These are phyloP conservation scores for Pichia manshurica DNA, from an alignment of 805 yeast genomes.

Conservation along the genomic window DNA sequence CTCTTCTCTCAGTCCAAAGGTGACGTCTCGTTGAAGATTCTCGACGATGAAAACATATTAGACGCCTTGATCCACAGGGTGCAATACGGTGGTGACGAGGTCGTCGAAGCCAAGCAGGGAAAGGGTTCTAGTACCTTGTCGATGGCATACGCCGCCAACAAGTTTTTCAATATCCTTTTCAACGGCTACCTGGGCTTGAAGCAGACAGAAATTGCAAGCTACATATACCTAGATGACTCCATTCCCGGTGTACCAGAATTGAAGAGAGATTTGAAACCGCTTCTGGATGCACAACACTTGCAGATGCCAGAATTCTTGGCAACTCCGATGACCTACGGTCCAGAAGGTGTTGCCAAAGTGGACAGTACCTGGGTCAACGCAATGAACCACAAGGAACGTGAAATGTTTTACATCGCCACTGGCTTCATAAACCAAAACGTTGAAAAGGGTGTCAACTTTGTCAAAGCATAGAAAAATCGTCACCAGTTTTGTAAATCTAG, in stretches of 20 bases:
- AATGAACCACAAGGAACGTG: slow-evolving; percentile 47
- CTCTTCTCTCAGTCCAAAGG: slow-evolving; percentile 48
- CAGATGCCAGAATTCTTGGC: slow-evolving; percentile 37
- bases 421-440: slow-evolving; percentile 51
- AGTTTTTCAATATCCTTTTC: slow-evolving; percentile 53
- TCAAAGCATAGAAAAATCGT: neutral
- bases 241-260: slow-evolving; percentile 50
- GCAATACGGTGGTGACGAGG: slow-evolving; percentile 96
- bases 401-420: slow-evolving; percentile 47
- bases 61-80: slow-evolving; percentile 73
- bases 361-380: slow-evolving; percentile 47
- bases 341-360: slow-evolving; percentile 51
- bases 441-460: slow-evolving; percentile 52
- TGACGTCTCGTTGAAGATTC: slow-evolving; percentile 24
- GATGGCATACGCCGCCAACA: slow-evolving; percentile 89
- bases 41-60: slow-evolving; percentile 32
- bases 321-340: slow-evolving; percentile 52
- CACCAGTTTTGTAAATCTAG: no score
- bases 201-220: slow-evolving; percentile 60
- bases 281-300: slow-evolving; percentile 19
- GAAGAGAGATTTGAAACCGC: slow-evolving; percentile 16
- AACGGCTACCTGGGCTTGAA: slow-evolving; percentile 31
- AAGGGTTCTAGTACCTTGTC: slow-evolving; percentile 91
- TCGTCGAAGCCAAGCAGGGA: slow-evolving; percentile 88
- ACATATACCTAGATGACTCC: slow-evolving; percentile 46